phyloP scores from a whole-genome alignment of 176 grass and related monocot species.

The Musa troglodytarum region DNA sequence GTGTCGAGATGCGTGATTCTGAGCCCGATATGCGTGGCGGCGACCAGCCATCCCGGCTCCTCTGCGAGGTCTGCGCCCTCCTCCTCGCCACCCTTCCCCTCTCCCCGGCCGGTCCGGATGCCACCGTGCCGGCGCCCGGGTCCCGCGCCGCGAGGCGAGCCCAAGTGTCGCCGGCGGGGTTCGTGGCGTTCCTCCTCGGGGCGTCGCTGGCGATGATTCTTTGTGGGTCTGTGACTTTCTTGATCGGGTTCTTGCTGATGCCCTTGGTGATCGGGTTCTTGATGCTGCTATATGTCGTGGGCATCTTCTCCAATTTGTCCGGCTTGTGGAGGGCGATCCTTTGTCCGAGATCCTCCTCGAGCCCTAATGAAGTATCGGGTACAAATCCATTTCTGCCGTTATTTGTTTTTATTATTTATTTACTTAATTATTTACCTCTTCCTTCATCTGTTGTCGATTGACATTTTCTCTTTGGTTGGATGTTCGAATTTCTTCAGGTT shows the following conservation, averaged over 20 bases:
- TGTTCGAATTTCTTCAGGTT: no score
- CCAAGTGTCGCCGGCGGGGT: slow-evolving; percentile 26
- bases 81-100: slow-evolving; percentile 32
- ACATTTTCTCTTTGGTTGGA: no score
- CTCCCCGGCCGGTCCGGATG: neutral
- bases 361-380: slow-evolving; percentile 26
- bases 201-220: slow-evolving; percentile 78
- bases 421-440: neutral
- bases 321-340: slow-evolving; percentile 34
- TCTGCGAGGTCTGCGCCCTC: slow-evolving; percentile 57
- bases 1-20: neutral
- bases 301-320: slow-evolving; percentile 54
- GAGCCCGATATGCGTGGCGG: slow-evolving; percentile 4
- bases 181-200: slow-evolving; percentile 57
- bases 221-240: slow-evolving; percentile 76
- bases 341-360: slow-evolving; percentile 7
- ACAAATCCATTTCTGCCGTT: neutral
- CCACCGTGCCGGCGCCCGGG: no score
- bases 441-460: no score
- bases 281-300: slow-evolving; percentile 57
- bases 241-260: slow-evolving; percentile 81
- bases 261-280: slow-evolving; percentile 68
- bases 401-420: neutral
- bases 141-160: neutral
- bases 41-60: slow-evolving; percentile 13